phyloP scores from a whole-genome alignment of 805 yeast species.

The Lipomyces mesembrius region DNA sequence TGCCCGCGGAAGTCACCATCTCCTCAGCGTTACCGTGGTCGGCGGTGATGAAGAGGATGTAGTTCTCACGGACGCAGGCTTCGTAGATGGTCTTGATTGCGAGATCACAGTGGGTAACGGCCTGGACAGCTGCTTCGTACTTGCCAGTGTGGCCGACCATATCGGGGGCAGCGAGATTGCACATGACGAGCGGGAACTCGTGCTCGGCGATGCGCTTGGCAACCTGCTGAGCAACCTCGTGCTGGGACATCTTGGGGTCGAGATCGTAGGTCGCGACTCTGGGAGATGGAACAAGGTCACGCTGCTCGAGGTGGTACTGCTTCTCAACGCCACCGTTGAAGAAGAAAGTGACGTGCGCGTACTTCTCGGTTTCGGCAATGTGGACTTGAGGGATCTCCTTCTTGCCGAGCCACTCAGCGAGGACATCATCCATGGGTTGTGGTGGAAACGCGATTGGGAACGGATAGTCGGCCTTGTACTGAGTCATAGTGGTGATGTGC shows the following conservation, averaged over 20 bases:
- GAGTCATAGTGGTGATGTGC: constrained; percentile 40
- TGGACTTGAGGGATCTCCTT: constrained; percentile 35
- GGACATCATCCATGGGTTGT: constrained; percentile 39
- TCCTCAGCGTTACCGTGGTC: constrained; percentile 41
- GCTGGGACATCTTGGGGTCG: constrained; percentile 39
- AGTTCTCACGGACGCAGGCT: constrained; percentile 31
- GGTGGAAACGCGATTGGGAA: constrained; percentile 38
- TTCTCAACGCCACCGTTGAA: constrained; percentile 41
- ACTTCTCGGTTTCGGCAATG: constrained; percentile 40
- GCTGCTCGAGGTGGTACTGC: constrained; percentile 37
- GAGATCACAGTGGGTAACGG: constrained; percentile 38
- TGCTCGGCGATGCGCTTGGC: constrained; percentile 35
- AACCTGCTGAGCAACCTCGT: constrained; percentile 38
- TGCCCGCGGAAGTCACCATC: constrained; percentile 38
- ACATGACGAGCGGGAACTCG: constrained; percentile 38
- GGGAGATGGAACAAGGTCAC: constrained; percentile 39
- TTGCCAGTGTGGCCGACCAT: constrained; percentile 41
- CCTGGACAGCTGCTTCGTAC: constrained; percentile 39
- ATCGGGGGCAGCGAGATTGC: constrained; percentile 40
- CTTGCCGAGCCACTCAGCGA: constrained; percentile 41
- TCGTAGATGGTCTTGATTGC: constrained; percentile 36
- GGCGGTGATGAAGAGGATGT: constrained; percentile 37
- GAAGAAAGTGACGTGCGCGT: constrained; percentile 40
- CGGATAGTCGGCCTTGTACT: constrained; percentile 40
- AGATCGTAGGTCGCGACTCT: constrained; percentile 39